Conservation (phyloP, 2,329 filamentous ascomycete genomes). For the Graphiopsis chlorocephala region DNA sequence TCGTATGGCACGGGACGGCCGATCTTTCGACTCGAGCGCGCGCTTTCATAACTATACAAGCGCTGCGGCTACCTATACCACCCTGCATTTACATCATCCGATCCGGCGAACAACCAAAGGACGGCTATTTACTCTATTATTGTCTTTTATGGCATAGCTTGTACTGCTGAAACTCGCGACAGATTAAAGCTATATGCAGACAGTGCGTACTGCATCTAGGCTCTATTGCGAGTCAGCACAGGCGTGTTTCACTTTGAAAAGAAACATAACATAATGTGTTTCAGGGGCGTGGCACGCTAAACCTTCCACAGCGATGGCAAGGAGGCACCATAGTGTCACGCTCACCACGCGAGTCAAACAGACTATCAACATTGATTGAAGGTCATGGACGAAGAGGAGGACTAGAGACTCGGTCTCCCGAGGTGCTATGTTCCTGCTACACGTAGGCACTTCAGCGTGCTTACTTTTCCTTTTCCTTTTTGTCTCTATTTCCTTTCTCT, state of each 20-base stretch:
- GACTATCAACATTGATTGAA: background rate
- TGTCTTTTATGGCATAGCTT: conserved; percentile 6
- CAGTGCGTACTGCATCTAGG: background rate
- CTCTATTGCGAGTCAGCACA: background rate
- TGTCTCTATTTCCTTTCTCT: conserved; percentile 10
- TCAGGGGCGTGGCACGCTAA: conserved; percentile 10
- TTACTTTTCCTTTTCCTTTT: conserved; percentile 5
- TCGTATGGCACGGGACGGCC: conserved; percentile 14
- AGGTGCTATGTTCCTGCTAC: background rate
- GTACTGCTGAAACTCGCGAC: background rate
- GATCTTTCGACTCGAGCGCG: conserved; percentile 3
- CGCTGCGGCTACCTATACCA: conserved; percentile 11
- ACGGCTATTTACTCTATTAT: conserved; percentile 7
- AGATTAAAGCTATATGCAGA: background rate
- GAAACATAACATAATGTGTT: conserved; percentile 20
- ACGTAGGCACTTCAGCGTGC: conserved; percentile 3
- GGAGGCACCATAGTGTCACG: background rate
- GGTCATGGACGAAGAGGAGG: background rate
- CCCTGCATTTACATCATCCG: conserved; percentile 13
- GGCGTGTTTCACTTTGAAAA: conserved; percentile 15
- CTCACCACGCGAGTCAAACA: background rate
- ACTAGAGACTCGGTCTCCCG: background rate
- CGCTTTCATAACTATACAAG: conserved; percentile 10
- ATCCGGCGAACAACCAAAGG: conserved; percentile 4
- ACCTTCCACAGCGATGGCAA: background rate